phyloP scores from a whole-genome alignment of 331 rosid genomes.

The Rosa hybrid region DNA sequence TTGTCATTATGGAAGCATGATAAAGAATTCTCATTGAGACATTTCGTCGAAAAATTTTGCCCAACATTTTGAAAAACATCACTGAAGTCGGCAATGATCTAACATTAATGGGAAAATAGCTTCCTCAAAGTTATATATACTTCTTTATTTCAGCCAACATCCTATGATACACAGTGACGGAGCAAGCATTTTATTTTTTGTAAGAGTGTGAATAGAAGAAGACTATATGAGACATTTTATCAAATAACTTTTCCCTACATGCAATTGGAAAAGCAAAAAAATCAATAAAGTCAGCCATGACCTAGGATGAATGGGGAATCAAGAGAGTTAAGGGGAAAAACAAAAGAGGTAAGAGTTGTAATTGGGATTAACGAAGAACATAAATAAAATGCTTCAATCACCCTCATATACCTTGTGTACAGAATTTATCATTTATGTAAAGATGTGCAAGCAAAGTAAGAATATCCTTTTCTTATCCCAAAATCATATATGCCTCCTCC shows the following conservation, averaged over 20 bases:
- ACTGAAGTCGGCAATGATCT: neutral
- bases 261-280: neutral
- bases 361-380: neutral
- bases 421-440: neutral
- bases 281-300: neutral
- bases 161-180: neutral
- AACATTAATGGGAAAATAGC: neutral
- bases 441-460: constrained; percentile 28
- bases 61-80: neutral
- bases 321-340: neutral
- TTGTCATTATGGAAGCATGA: neutral
- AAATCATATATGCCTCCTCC: neutral
- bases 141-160: no score
- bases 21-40: neutral
- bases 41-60: neutral
- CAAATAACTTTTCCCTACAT: neutral
- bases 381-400: neutral
- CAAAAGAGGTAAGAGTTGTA: neutral
- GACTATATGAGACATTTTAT: neutral
- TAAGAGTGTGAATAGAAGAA: neutral
- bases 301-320: neutral
- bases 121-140: no score
- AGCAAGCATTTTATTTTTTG: no score
- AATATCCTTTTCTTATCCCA: constrained; percentile 28
- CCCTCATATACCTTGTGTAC: neutral